Percentiles rank a stretch among this genome's conserved stretches.
These are phyloP conservation scores for Boletus reticulatus DNA, from an alignment of 768 basidiomycete genomes.

Conservation along the genomic window DNA sequence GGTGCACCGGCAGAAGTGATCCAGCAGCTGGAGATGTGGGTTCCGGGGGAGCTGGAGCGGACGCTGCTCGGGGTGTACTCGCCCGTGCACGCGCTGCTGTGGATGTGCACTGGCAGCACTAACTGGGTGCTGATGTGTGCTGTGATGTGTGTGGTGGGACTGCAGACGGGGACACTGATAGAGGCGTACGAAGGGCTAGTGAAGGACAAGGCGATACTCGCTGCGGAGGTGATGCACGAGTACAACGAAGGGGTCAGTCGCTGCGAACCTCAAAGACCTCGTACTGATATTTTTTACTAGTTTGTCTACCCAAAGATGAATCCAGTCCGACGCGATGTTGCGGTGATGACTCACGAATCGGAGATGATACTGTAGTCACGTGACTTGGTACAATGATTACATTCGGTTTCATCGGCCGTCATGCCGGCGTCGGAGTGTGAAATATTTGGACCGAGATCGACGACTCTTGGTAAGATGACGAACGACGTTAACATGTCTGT, in stretches of 20 bases:
- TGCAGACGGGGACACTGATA: slow-evolving; percentile 49
- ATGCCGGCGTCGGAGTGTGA: no score
- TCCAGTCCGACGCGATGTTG: slow-evolving; percentile 71
- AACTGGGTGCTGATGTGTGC: slow-evolving; percentile 75
- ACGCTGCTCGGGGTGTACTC: slow-evolving; percentile 75
- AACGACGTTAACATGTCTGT: neutral
- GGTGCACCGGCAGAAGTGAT: slow-evolving; percentile 48
- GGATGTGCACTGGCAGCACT: slow-evolving; percentile 65
- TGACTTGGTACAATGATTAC: neutral
- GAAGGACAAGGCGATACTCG: slow-evolving; percentile 73
- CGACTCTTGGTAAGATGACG: no score
- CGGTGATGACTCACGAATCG: slow-evolving; percentile 83
- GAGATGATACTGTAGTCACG: slow-evolving; percentile 46
- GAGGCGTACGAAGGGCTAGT: slow-evolving; percentile 56
- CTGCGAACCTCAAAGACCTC: no score
- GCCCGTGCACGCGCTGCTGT: slow-evolving; percentile 70
- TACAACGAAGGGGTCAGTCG: slow-evolving; percentile 72
- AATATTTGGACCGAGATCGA: no score
- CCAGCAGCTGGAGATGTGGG: slow-evolving; percentile 81
- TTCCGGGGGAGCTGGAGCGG: slow-evolving; percentile 68
- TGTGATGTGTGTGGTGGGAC: slow-evolving; percentile 65
- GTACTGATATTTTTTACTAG: no score
- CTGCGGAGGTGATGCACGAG: slow-evolving; percentile 80
- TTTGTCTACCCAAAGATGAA: slow-evolving; percentile 84
- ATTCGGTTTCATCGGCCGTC: no score